These are phyloP conservation scores for Acidomyces sp. DNA, from an alignment of 495 filamentous ascomycete species.

Conservation along the genomic window DNA sequence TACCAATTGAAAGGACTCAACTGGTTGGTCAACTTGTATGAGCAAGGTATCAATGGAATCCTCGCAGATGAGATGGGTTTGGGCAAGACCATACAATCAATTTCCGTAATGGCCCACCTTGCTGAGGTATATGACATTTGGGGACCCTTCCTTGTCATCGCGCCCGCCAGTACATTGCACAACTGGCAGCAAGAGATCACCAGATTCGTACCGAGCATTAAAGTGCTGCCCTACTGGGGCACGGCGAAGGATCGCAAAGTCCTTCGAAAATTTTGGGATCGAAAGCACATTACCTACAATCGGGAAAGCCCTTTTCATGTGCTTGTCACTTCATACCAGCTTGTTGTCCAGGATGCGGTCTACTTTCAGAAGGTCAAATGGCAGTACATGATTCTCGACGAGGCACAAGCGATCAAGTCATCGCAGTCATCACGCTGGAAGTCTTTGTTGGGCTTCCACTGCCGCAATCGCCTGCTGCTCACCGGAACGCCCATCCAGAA, in stretches of 20 bases:
- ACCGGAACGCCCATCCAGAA: constrained; percentile 98
- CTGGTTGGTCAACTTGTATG: constrained; percentile 97
- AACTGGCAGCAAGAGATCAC: constrained; percentile 99
- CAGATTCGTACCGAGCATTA: constrained; percentile 83
- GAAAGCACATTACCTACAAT: constrained; percentile 89
- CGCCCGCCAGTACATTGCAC: constrained; percentile 89
- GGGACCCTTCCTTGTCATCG: constrained; percentile 96
- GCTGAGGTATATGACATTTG: constrained; percentile 95
- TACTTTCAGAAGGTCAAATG: constrained; percentile 98
- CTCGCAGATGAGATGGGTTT: constrained; percentile 99
- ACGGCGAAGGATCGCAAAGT: constrained; percentile 89
- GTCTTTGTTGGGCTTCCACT: constrained; percentile 82
- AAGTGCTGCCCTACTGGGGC: constrained; percentile 95
- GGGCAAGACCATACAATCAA: constrained; percentile 96
- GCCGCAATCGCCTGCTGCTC: constrained; percentile 84
- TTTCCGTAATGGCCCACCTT: constrained; percentile 97
- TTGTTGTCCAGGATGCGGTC: constrained; percentile 86
- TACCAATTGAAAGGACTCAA: constrained; percentile 98
- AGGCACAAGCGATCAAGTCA: constrained; percentile 98
- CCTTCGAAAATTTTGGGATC: constrained; percentile 96
- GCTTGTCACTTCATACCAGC: constrained; percentile 89
- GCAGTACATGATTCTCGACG: constrained; percentile 99
- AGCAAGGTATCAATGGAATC: constrained; percentile 99
- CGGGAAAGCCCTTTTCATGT: constrained; percentile 91
- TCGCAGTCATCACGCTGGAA: constrained; percentile 96